Conservation (phyloP, 1,139 yeast genomes). For the Protomyces gravidus region DNA sequence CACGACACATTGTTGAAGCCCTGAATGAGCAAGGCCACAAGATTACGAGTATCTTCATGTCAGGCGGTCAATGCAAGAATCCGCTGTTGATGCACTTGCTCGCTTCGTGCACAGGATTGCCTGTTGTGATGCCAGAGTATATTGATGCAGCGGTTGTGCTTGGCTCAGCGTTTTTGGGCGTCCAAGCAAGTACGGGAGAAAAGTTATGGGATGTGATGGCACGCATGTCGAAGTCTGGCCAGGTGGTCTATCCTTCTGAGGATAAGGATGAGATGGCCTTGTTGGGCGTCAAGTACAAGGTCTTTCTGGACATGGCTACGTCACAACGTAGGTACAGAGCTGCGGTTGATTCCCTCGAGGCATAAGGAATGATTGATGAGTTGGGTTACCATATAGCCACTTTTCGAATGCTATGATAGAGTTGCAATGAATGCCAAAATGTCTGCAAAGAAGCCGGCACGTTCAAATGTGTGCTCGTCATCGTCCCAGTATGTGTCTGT, state of each 20-base stretch:
- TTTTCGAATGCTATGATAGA: too few relatives aligned
- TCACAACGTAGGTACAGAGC: slow-evolving; percentile 71
- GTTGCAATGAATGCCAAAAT: not conserved
- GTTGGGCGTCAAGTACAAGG: slow-evolving; percentile 69
- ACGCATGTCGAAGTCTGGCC: slow-evolving; percentile 76
- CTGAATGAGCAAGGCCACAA: slow-evolving; percentile 77
- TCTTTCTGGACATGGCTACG: slow-evolving; percentile 80
- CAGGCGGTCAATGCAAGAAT: slow-evolving; percentile 96
- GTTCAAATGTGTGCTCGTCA: not conserved
- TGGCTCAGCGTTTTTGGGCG: slow-evolving; percentile 91
- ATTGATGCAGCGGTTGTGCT: slow-evolving; percentile 96
- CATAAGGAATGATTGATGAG: not conserved
- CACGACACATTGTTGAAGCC: slow-evolving; percentile 85
- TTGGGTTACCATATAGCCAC: too few relatives aligned
- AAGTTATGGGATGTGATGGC: slow-evolving; percentile 81
- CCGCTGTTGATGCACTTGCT: slow-evolving; percentile 78
- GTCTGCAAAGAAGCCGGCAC: not conserved
- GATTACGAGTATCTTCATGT: slow-evolving; percentile 72
- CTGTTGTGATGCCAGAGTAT: slow-evolving; percentile 88
- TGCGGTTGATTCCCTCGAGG: slow-evolving; percentile 49
- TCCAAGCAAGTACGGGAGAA: slow-evolving; percentile 63
- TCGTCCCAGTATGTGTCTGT: not conserved
- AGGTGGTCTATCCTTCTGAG: slow-evolving; percentile 64
- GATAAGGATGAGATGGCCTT: slow-evolving; percentile 63
- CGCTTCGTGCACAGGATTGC: slow-evolving; percentile 89